Evolutionary conservation across 2,329 filamentous ascomycete genomes (phyloP).

Genomic region (Botrytis sinoallii): DNA sequence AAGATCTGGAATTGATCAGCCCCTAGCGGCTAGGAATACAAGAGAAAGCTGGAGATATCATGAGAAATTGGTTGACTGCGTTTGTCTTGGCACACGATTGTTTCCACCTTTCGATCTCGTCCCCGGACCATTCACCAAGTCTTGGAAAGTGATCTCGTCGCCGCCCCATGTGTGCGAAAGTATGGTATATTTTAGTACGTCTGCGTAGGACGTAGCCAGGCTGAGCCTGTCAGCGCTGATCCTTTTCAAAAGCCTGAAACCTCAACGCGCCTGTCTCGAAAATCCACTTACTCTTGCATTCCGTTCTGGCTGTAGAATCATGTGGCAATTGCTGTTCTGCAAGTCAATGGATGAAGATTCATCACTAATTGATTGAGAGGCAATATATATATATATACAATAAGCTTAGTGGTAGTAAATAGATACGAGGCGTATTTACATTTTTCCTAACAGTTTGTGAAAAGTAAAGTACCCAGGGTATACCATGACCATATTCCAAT

Average conservation of each 20-base stretch:
- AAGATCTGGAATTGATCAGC: no score
- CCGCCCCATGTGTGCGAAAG: constrained; percentile 33
- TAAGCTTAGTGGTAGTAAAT: no score
- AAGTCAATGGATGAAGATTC: not conserved
- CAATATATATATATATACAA: accelerated
- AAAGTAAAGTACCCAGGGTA: constrained; percentile 6
- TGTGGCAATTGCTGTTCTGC: not conserved
- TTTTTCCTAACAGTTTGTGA: not conserved
- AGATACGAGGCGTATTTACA: not conserved
- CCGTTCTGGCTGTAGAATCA: not conserved
- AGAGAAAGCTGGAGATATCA: no score
- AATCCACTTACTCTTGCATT: not conserved
- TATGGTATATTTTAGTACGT: constrained; percentile 31
- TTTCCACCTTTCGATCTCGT: no score
- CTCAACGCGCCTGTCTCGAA: no score
- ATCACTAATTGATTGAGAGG: not conserved
- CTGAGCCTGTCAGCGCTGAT: no score
- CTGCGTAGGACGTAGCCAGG: no score
- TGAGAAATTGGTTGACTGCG: no score
- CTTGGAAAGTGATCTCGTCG: constrained; percentile 25
- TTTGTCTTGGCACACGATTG: no score
- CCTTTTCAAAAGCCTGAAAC: no score
- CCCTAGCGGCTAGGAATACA: no score
- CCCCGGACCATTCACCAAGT: constrained; percentile 18
- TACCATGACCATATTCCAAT: not conserved